phyloP scores from a whole-genome alignment of 106 monocot genomes.

The Chionographis japonica region DNA sequence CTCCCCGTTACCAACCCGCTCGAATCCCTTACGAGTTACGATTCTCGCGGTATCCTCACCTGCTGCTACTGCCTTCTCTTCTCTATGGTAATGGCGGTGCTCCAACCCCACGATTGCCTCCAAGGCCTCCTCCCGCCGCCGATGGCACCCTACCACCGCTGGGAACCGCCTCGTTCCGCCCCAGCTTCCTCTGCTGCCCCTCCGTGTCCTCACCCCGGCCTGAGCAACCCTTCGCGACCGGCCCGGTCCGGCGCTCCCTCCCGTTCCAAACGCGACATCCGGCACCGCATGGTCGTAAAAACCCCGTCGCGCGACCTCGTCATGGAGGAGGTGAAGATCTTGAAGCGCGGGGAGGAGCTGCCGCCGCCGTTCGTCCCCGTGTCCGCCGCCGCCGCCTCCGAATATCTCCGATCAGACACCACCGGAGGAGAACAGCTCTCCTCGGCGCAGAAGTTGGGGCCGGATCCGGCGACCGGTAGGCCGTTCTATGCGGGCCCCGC shows the following conservation, averaged over 20 bases:
- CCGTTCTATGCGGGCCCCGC: conserved; percentile 30
- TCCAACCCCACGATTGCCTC: conserved; percentile 18
- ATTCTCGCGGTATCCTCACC: conserved; percentile 10
- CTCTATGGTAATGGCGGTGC: conserved; percentile 7
- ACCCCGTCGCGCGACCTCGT: conserved; percentile 8
- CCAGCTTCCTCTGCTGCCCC: neutral
- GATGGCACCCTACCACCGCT: neutral
- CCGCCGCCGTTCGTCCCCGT: too few relatives aligned
- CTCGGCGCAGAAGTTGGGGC: conserved; percentile 15
- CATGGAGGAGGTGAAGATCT: conserved; percentile 20
- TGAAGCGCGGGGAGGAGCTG: conserved; percentile 23
- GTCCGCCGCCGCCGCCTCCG: too few relatives aligned
- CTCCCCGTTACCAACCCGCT: too few relatives aligned
- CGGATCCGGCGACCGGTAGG: conserved; percentile 23
- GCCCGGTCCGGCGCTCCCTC: neutral
- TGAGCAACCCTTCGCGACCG: too few relatives aligned
- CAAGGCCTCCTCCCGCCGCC: neutral
- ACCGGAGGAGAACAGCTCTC: neutral
- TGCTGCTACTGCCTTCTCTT: too few relatives aligned
- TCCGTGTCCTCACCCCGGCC: neutral
- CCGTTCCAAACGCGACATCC: too few relatives aligned
- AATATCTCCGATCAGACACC: neutral
- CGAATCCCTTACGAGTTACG: too few relatives aligned
- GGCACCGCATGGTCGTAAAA: neutral
- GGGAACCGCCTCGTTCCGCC: neutral